Evolutionary conservation across 352 stramenopile genomes (phyloP), one percentile per base, ranked within the genome.

Genomic region (Globisporangium recalcitrans): DNA sequence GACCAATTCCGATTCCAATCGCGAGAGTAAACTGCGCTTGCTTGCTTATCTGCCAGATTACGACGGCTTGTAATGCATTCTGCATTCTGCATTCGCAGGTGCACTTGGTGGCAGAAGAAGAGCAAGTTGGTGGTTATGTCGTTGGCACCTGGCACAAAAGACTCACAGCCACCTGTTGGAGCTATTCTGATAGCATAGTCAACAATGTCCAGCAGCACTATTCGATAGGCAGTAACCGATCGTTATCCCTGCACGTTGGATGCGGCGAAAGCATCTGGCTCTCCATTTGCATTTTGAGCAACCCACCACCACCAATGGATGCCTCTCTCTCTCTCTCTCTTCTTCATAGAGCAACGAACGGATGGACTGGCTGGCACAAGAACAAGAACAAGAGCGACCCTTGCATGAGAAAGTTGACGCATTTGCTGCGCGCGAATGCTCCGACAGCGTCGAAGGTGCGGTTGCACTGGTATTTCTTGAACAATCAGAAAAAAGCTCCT

Each of bases 231-330:
- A 8, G 14, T 16, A 24, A 52, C 8, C 24, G 47, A 22, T 53
- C 40, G 40, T 48, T 24, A 24, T 53, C 47, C 13, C 22, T 31
- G 1, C 36, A 44, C 48, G 48, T 54, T 36, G 48, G 16, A n/a
- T 36, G 48, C 48, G 24, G 48, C 48, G 48, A 36, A 54, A 54
- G 48, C 48, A 54, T 54, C 48, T 54, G 48, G 24, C 4, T 36
- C 5, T 32, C 21, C 21, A 26, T 52, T 8, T 10, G n/a, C n/a
- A n/a, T n/a, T n/a, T n/a, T n/a, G n/a, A n/a, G n/a, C n/a, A n/a
- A n/a, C n/a, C n/a, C n/a, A n/a, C n/a, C n/a, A n/a, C n/a, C n/a
- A n/a, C n/a, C n/a, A n/a, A n/a, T n/a, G n/a, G n/a, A n/a, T n/a
- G n/a, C n/a, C n/a, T n/a, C n/a, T n/a, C n/a, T 7, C 22, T 27